A percentile compares a stretch with the other conserved stretches of the same genome.
These are phyloP conservation scores for Ophiostoma fasciatum DNA, from an alignment of 2,329 filamentous ascomycete species.

Conservation along the genomic window DNA sequence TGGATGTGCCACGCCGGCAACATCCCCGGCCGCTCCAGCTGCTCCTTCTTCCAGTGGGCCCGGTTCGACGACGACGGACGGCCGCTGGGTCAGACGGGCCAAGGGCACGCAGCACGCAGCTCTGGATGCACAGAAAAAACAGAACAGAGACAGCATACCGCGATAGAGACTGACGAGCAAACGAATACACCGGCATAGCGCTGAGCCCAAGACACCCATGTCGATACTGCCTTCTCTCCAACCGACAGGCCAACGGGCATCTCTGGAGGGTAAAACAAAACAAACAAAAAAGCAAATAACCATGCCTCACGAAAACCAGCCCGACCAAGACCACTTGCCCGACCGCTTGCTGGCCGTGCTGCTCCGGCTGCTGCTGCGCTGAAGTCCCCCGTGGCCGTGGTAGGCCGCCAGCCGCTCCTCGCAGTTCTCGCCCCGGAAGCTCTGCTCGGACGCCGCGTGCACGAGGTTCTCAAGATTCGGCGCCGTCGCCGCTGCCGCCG, in stretches of 20 bases:
- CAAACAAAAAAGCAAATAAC: neutral
- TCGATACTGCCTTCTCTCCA: neutral
- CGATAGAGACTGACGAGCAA: neutral
- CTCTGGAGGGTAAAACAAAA: neutral
- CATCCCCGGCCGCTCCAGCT: constrained; percentile 52
- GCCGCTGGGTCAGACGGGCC: no score
- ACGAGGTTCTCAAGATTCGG: constrained; percentile 10
- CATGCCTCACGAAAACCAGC: constrained; percentile 11
- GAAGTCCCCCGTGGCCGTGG: no score
- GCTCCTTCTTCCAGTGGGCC: constrained; percentile 73
- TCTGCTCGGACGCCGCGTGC: constrained; percentile 1
- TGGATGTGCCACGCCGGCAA: constrained; percentile 84
- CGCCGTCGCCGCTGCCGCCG: no score
- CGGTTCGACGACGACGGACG: constrained; percentile 76
- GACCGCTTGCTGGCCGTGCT: constrained; percentile 10
- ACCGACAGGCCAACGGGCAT: neutral
- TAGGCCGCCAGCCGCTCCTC: neutral
- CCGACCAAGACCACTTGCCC: constrained; percentile 13
- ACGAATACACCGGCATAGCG: neutral
- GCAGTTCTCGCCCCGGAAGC: constrained; percentile 4
- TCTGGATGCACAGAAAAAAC: no score
- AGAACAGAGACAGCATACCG: no score
- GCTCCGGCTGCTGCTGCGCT: constrained; percentile 9
- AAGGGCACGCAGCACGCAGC: no score
- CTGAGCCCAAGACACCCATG: neutral